A percentile compares a stretch with the other conserved stretches of the same genome.
phyloP scores from a whole-genome alignment of 2,329 filamentous ascomycete species.

The Colletotrichum eleusines region DNA sequence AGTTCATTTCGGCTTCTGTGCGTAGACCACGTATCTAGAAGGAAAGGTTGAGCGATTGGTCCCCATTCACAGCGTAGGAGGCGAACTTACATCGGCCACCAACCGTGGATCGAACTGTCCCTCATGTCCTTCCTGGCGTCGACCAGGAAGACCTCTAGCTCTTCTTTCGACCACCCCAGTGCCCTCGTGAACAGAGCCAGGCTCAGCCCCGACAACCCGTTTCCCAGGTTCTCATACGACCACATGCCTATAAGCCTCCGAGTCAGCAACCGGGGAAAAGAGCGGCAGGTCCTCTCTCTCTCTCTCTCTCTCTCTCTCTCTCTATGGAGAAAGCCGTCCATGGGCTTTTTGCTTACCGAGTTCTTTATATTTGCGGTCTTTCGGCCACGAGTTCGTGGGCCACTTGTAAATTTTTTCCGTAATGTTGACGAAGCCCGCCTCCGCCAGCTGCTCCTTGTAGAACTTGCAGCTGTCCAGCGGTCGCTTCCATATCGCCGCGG shows the following conservation, averaged over 20 bases:
- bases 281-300: too few species aligned
- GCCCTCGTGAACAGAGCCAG: constrained; percentile 52
- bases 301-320: too few species aligned
- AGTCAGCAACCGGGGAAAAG: neutral
- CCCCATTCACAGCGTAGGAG: too few species aligned
- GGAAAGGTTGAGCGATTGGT: neutral
- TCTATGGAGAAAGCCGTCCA: too few species aligned
- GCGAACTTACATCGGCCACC: constrained; percentile 53
- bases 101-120: constrained; percentile 52
- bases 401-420: constrained; percentile 61
- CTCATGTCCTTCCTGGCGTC: constrained; percentile 51
- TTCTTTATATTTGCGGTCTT: constrained; percentile 63
- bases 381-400: constrained; percentile 65
- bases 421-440: constrained; percentile 67
- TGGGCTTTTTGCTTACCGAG: constrained; percentile 57
- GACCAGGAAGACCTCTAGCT: constrained; percentile 52
- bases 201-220: constrained; percentile 52
- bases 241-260: constrained; percentile 39
- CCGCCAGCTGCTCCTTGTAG: constrained; percentile 56
- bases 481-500: constrained; percentile 48
- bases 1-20: constrained; percentile 19
- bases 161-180: constrained; percentile 49
- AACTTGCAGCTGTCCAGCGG: constrained; percentile 46
- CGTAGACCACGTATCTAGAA: constrained; percentile 18
- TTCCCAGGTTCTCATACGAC: constrained; percentile 50